Conservation (phyloP, 352 stramenopile species). For the Pythium vanterpoolii region DNA sequence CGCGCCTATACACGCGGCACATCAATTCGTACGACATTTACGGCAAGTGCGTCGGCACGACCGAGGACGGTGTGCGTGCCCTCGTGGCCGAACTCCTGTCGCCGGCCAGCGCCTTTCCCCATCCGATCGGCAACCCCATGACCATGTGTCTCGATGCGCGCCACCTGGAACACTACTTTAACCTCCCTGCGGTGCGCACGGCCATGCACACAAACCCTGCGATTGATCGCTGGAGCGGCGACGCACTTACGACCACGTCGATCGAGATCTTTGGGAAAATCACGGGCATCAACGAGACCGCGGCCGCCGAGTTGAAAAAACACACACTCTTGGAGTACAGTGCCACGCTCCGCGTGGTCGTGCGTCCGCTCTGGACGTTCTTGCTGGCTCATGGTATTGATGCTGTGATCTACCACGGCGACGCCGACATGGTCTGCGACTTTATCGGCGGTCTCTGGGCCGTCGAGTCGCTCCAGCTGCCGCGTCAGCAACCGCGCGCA, state of each 20-base stretch:
- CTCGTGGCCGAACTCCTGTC: slow-evolving; percentile 46
- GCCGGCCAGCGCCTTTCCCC: slow-evolving; percentile 32
- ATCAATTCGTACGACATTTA: slow-evolving; percentile 79
- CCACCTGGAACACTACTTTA: slow-evolving; percentile 70
- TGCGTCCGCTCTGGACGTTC: slow-evolving; percentile 59
- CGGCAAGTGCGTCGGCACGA: slow-evolving; percentile 40
- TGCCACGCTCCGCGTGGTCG: slow-evolving; percentile 34
- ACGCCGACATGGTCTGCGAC: slow-evolving; percentile 67
- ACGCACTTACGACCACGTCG: slow-evolving; percentile 44
- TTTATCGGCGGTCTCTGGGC: slow-evolving; percentile 66
- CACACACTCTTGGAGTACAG: slow-evolving; percentile 51
- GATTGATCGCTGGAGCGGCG: slow-evolving; percentile 38
- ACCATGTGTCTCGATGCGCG: slow-evolving; percentile 64
- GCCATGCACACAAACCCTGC: slow-evolving; percentile 71
- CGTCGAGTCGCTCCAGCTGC: slow-evolving; percentile 59
- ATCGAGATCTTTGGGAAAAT: slow-evolving; percentile 33
- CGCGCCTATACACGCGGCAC: slow-evolving; percentile 35
- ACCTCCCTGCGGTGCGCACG: slow-evolving; percentile 53
- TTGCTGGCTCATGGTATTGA: slow-evolving; percentile 41
- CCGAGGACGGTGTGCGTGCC: slow-evolving; percentile 41
- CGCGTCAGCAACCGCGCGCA: slow-evolving; percentile 31
- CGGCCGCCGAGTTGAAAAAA: slow-evolving; percentile 29
- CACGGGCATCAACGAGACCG: slow-evolving; percentile 31
- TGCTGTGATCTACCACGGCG: slow-evolving; percentile 75
- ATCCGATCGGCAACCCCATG: slow-evolving; percentile 71